Evolutionary conservation across 352 stramenopile species (phyloP).

Genomic region (Globisporangium canariense): DNA sequence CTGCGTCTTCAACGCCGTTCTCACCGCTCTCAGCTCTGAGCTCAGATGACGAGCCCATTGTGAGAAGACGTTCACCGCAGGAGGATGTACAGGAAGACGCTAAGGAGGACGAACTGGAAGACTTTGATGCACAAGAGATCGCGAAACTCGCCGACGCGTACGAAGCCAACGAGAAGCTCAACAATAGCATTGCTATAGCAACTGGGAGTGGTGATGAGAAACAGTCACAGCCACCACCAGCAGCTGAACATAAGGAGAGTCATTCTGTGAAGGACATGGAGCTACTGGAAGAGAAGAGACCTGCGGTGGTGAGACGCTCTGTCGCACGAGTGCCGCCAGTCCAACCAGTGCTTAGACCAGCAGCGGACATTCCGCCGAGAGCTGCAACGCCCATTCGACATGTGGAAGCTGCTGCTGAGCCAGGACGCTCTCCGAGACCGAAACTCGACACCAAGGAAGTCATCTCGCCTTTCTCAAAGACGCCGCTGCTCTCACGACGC

Average conservation of each 20-base stretch:
- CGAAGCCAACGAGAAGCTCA: slow-evolving; percentile 21
- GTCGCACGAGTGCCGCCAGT: background rate
- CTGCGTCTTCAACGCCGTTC: background rate
- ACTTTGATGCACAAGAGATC: slow-evolving; percentile 48
- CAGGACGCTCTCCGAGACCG: slow-evolving; percentile 41
- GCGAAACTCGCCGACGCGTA: slow-evolving; percentile 59
- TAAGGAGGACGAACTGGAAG: slow-evolving; percentile 18
- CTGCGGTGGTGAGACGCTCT: background rate
- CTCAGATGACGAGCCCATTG: background rate
- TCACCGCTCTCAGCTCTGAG: slow-evolving; percentile 7
- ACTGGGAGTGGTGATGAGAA: background rate
- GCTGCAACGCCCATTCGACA: slow-evolving; percentile 19
- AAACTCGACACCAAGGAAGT: slow-evolving; percentile 22
- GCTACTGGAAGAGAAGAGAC: slow-evolving; percentile 11
- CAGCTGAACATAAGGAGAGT: background rate
- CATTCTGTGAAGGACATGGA: background rate
- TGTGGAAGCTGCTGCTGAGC: slow-evolving; percentile 12
- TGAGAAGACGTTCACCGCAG: background rate
- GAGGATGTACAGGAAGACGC: background rate
- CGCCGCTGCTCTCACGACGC: slow-evolving; percentile 52
- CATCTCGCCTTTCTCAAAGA: slow-evolving; percentile 71
- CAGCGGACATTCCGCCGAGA: slow-evolving; percentile 8
- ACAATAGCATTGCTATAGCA: background rate
- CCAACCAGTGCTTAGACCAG: background rate
- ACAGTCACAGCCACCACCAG: no score